Evolutionary conservation across 768 basidiomycete genomes (phyloP).

Genomic region (Serendipita sp.): DNA sequence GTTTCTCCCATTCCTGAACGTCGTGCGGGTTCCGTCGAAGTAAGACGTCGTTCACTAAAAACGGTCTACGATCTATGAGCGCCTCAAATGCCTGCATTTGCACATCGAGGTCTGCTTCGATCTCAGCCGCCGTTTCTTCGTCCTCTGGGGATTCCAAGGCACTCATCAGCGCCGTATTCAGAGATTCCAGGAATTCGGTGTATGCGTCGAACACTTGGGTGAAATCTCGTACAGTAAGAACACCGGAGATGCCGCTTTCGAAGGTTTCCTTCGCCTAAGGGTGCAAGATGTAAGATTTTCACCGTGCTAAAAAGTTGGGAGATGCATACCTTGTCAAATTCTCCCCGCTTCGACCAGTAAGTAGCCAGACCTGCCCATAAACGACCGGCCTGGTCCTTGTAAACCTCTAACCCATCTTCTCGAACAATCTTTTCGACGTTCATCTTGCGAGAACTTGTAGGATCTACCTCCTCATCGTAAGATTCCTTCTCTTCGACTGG

Average conservation of each 20-base stretch:
- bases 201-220: slow-evolving; percentile 96
- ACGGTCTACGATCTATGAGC: slow-evolving; percentile 86
- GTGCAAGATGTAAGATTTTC: neutral
- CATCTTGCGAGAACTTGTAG: slow-evolving; percentile 46
- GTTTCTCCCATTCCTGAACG: slow-evolving; percentile 98
- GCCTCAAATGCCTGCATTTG: slow-evolving; percentile 89
- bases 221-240: slow-evolving; percentile 90
- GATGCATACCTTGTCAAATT: slow-evolving; percentile 47
- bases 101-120: slow-evolving; percentile 66
- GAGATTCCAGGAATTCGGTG: slow-evolving; percentile 79
- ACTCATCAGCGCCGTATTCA: slow-evolving; percentile 82
- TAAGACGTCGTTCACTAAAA: slow-evolving; percentile 90
- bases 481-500: slow-evolving; percentile 34
- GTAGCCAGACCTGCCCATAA: slow-evolving; percentile 94
- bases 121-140: slow-evolving; percentile 62
- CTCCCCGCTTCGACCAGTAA: slow-evolving; percentile 94
- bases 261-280: slow-evolving; percentile 62
- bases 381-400: slow-evolving; percentile 93
- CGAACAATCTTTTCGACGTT: slow-evolving; percentile 77
- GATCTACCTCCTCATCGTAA: slow-evolving; percentile 77
- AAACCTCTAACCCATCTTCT: slow-evolving; percentile 72
- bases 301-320: neutral
- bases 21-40: slow-evolving; percentile 89
- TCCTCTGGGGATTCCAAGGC: slow-evolving; percentile 66
- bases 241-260: slow-evolving; percentile 66